A percentile compares a stretch with the other conserved stretches of the same genome.
phyloP scores from a whole-genome alignment of 352 stramenopile genomes.

The Globisporangium recalcitrans region DNA sequence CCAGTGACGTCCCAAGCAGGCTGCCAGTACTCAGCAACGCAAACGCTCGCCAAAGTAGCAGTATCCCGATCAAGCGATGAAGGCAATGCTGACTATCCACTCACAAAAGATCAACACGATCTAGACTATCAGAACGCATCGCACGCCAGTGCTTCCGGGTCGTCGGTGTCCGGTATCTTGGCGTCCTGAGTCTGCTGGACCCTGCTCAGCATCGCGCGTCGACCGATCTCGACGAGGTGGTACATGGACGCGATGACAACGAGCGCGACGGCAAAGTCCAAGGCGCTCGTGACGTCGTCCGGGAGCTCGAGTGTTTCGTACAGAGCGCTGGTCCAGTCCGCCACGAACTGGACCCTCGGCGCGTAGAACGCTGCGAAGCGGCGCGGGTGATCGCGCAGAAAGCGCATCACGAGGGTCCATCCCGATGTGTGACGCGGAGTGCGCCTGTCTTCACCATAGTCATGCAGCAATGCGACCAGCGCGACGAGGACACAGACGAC shows the following conservation, averaged over 20 bases:
- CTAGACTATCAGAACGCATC: conserved; percentile 3
- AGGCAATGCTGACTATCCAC: not conserved
- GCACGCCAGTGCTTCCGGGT: not conserved
- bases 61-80: conserved; percentile 5
- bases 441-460: not conserved
- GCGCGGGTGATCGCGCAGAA: conserved; percentile 14
- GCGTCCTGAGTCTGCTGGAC: not conserved
- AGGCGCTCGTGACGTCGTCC: conserved; percentile 9
- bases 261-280: conserved; percentile 19
- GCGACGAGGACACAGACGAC: not conserved
- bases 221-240: conserved; percentile 15
- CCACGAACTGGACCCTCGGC: conserved; percentile 2
- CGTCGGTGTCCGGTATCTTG: not conserved
- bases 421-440: not conserved
- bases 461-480: not conserved
- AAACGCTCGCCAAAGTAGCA: not conserved
- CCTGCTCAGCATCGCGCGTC: not conserved
- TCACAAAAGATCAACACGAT: not conserved
- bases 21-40: conserved; percentile 6
- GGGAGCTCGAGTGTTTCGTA: conserved; percentile 5
- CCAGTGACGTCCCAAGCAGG: conserved; percentile 1
- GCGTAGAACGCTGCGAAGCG: conserved; percentile 21
- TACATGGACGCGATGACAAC: conserved; percentile 15
- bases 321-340: not conserved
- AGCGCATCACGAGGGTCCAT: not conserved